These are phyloP conservation scores for Phaseolus lunatus DNA, from an alignment of 306 rosid genomes.

Conservation along the genomic window DNA sequence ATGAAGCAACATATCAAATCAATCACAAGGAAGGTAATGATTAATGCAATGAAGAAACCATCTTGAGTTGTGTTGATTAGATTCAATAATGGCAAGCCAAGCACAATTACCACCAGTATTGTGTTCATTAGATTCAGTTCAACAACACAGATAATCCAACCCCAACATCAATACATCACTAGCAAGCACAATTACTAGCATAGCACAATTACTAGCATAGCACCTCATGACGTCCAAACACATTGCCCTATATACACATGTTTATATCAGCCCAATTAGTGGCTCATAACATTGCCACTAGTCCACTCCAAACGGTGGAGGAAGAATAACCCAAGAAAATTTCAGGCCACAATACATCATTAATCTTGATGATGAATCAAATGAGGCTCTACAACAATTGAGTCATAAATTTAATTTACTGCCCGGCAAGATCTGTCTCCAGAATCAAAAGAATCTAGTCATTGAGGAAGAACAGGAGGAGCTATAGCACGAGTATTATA, in stretches of 20 bases:
- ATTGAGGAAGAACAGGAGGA: constrained; percentile 93
- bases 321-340: constrained; percentile 51
- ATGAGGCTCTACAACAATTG: constrained; percentile 36
- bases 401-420: background rate
- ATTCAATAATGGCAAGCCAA: too few relatives aligned
- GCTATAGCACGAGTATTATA: constrained; percentile 89
- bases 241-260: constrained; percentile 37
- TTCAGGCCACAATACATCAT: constrained; percentile 40
- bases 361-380: constrained; percentile 39
- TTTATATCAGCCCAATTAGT: constrained; percentile 47
- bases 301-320: constrained; percentile 39
- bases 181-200: constrained; percentile 19
- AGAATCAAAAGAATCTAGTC: constrained; percentile 46
- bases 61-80: too few relatives aligned
- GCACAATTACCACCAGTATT: background rate
- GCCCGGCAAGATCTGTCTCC: constrained; percentile 12
- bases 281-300: constrained; percentile 35
- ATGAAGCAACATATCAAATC: constrained; percentile 12
- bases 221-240: constrained; percentile 41
- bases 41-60: constrained; percentile 28
- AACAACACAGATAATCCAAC: too few relatives aligned
- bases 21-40: constrained; percentile 8
- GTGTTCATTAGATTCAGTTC: constrained; percentile 33
- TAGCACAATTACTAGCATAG: constrained; percentile 20
- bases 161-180: constrained; percentile 40